phyloP scores from a whole-genome alignment of 495 filamentous ascomycete genomes.

The Parathielavia appendiculata region DNA sequence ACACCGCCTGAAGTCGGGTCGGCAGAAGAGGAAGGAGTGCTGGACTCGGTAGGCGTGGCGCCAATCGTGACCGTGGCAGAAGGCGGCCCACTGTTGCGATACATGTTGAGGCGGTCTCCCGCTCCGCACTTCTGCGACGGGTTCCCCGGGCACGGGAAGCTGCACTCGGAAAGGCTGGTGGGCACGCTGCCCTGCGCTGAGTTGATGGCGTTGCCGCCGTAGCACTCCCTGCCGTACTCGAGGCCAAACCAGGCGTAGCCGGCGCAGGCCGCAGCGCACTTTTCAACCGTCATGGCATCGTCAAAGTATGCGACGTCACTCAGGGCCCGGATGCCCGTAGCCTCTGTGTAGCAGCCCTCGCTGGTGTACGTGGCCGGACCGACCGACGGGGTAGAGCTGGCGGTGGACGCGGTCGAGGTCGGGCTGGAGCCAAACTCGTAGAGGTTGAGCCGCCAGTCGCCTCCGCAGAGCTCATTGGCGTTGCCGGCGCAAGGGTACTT shows the following conservation, averaged over 20 bases:
- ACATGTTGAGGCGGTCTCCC: constrained; percentile 29
- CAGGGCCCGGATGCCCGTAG: background rate
- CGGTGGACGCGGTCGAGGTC: background rate
- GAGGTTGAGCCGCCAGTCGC: constrained; percentile 32
- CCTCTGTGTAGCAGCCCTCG: constrained; percentile 14
- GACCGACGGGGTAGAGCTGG: background rate
- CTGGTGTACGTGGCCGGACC: constrained; percentile 3
- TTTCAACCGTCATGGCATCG: constrained; percentile 27
- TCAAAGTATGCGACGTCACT: background rate
- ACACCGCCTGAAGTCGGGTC: too few species aligned
- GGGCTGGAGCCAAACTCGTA: too few species aligned
- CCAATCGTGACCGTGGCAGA: too few species aligned
- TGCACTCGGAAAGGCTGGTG: constrained; percentile 7
- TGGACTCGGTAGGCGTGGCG: too few species aligned
- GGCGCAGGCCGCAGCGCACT: constrained; percentile 24
- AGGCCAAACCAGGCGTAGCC: constrained; percentile 12
- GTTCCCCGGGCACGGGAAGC: constrained; percentile 9
- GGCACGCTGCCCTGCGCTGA: background rate
- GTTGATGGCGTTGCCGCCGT: constrained; percentile 9
- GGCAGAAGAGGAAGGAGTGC: too few species aligned
- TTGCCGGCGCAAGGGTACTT: constrained; percentile 38
- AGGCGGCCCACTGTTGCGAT: constrained; percentile 17
- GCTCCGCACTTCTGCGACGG: constrained; percentile 7
- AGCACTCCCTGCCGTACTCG: constrained; percentile 17
- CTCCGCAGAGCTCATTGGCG: constrained; percentile 29